Evolutionary conservation across 176 grass and related monocot species (phyloP).

Genomic region (Aegilops speltoides): DNA sequence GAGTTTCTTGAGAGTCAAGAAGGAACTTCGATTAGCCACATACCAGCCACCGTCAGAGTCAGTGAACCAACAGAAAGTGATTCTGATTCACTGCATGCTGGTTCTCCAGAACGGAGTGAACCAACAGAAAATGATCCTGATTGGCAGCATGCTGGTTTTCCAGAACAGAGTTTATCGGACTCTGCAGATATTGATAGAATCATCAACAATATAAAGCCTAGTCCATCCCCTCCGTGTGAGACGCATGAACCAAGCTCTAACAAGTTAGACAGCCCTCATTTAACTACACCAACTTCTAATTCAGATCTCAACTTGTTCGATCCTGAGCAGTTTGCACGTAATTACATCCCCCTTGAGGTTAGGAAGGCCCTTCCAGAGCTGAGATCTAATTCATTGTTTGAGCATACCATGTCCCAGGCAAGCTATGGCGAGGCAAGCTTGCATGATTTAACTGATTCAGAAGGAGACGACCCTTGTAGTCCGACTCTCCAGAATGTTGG

Average conservation of each 20-base stretch:
- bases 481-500: constrained; percentile 12
- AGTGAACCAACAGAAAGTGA: constrained; percentile 22
- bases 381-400: neutral
- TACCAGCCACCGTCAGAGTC: neutral
- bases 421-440: constrained; percentile 6
- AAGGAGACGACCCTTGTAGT: neutral
- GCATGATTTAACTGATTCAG: constrained; percentile 32
- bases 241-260: constrained; percentile 21
- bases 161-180: constrained; percentile 5
- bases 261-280: neutral
- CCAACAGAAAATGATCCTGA: constrained; percentile 29
- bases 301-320: constrained; percentile 31
- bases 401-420: neutral
- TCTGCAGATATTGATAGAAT: constrained; percentile 24
- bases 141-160: constrained; percentile 3
- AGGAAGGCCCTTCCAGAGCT: constrained; percentile 28
- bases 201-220: constrained; percentile 9
- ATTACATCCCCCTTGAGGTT: constrained; percentile 31
- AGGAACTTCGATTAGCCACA: neutral
- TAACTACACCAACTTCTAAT: neutral
- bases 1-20: constrained; percentile 4
- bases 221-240: neutral
- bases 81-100: neutral
- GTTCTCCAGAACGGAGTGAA: constrained; percentile 8
- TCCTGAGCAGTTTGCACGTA: constrained; percentile 28